phyloP scores from a whole-genome alignment of 257 asterid genomes.

The Ophiorrhiza pumila region DNA sequence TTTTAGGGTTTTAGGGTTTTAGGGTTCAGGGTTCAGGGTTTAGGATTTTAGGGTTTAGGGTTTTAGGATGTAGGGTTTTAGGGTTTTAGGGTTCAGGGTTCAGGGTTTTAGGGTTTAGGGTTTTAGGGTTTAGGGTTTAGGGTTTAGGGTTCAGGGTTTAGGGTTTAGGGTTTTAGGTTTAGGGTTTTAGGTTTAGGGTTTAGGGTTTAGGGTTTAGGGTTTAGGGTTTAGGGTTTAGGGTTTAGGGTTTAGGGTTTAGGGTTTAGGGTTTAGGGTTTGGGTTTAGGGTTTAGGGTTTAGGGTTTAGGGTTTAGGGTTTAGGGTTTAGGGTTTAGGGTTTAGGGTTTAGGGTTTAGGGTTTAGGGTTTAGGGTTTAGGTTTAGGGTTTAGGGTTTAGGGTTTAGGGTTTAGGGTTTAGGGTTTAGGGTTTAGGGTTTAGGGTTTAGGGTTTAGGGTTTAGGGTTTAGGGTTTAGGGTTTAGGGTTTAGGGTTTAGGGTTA shows the following conservation, averaged over 20 bases:
- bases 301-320: slow-evolving; percentile 13
- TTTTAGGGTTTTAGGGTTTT: slow-evolving; percentile 7
- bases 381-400: no score
- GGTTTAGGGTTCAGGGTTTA: neutral
- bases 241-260: neutral
- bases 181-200: neutral
- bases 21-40: slow-evolving; percentile 16
- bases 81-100: slow-evolving; percentile 21
- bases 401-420: no score
- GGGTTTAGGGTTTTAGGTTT: neutral
- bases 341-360: no score
- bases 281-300: neutral
- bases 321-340: no score
- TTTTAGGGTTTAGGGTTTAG: neutral
- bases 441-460: no score
- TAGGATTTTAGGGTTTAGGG: neutral
- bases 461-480: no score
- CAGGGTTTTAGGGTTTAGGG: slow-evolving; percentile 4
- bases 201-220: neutral
- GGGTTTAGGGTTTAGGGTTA: no score
- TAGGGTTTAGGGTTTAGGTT: no score
- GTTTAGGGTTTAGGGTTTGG: no score
- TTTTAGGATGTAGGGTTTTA: slow-evolving; percentile 7
- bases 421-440: no score
- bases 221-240: neutral